These are phyloP conservation scores for Abrus precatorius DNA, from an alignment of 306 rosid genomes.

Conservation along the genomic window DNA sequence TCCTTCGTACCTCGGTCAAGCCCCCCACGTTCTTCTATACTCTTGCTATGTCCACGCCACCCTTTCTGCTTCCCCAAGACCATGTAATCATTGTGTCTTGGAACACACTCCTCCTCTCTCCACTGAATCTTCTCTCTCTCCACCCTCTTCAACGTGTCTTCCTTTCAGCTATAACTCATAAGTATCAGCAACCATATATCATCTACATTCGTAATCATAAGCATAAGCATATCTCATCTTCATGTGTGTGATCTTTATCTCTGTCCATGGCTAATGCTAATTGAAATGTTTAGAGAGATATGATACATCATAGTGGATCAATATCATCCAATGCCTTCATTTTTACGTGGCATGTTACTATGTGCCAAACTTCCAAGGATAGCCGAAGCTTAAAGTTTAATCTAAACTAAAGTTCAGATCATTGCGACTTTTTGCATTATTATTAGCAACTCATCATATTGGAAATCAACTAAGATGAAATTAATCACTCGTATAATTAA, in stretches of 20 bases:
- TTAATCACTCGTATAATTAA: conserved; percentile 6
- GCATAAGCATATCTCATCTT: too few species aligned
- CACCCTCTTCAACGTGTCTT: conserved; percentile 41
- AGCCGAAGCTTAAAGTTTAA: conserved; percentile 44
- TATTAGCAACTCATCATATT: conserved; percentile 39
- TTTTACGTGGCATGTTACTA: conserved; percentile 50
- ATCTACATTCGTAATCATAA: neutral
- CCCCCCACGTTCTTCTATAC: conserved; percentile 89
- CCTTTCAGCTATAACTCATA: conserved; percentile 56
- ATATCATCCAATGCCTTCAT: conserved; percentile 30
- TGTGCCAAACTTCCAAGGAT: neutral
- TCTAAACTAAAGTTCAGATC: conserved; percentile 30
- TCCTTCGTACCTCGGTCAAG: conserved; percentile 66
- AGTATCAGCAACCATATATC: too few species aligned
- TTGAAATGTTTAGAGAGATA: conserved; percentile 23
- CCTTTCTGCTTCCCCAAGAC: conserved; percentile 96
- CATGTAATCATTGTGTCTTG: conserved; percentile 98
- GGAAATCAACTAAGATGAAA: conserved; percentile 8
- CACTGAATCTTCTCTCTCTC: conserved; percentile 46
- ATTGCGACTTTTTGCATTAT: conserved; percentile 39
- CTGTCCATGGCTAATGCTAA: conserved; percentile 23
- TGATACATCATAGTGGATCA: neutral
- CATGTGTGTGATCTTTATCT: neutral
- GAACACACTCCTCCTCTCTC: conserved; percentile 77
- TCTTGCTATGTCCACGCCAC: conserved; percentile 84